Percentiles rank a stretch among this genome's conserved stretches.
Conservation (phyloP, 306 rosid species). For the Begonia masoniana region DNA sequence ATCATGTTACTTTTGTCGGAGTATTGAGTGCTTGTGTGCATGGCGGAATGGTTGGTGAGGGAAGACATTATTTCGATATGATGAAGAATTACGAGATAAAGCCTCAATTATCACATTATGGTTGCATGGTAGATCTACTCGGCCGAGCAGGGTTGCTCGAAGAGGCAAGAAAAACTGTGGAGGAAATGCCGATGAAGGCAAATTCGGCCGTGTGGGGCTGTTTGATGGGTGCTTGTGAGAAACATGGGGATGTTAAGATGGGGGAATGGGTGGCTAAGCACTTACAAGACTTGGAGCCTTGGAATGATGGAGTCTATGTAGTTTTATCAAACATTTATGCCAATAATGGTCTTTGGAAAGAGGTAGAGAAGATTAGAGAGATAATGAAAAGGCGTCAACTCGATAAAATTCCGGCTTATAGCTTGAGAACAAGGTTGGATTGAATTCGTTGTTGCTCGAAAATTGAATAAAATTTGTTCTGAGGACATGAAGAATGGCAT, state of each 20-base stretch:
- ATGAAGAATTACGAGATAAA: slow-evolving; percentile 23
- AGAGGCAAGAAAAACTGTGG: slow-evolving; percentile 43
- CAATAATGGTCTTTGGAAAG: slow-evolving; percentile 54
- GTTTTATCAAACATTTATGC: slow-evolving; percentile 69
- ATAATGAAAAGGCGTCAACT: slow-evolving; percentile 38
- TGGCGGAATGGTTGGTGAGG: slow-evolving; percentile 53
- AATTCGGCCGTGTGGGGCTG: slow-evolving; percentile 58
- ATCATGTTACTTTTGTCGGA: slow-evolving; percentile 58
- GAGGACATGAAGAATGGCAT: too few species aligned
- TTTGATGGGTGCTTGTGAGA: slow-evolving; percentile 78
- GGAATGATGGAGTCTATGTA: slow-evolving; percentile 62
- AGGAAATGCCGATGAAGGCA: slow-evolving; percentile 70
- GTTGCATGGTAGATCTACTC: too few species aligned
- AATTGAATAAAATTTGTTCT: too few species aligned
- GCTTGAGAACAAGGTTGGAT: slow-evolving; percentile 34
- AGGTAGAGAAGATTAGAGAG: slow-evolving; percentile 44
- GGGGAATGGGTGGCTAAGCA: slow-evolving; percentile 76
- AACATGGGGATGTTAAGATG: slow-evolving; percentile 54
- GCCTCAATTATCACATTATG: too few species aligned
- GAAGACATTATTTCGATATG: slow-evolving; percentile 47
- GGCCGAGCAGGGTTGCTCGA: too few species aligned
- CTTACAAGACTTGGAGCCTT: slow-evolving; percentile 60
- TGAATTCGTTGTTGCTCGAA: slow-evolving; percentile 12
- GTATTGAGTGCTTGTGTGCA: slow-evolving; percentile 73
- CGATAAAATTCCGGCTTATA: slow-evolving; percentile 59